phyloP scores from a whole-genome alignment of 2,329 filamentous ascomycete genomes.

The Beauveria bassiana region DNA sequence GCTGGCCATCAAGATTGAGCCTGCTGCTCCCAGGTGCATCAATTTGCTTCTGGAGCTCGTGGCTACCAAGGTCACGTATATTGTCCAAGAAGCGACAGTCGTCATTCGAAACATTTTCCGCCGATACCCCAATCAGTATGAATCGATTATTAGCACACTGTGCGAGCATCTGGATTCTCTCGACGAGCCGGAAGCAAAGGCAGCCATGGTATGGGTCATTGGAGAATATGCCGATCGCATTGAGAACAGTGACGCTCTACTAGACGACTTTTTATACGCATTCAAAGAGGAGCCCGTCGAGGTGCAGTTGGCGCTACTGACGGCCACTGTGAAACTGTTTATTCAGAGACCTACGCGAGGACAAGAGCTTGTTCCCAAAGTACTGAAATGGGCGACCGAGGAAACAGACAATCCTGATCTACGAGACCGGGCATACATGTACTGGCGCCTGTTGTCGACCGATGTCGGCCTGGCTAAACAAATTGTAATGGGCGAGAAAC shows the following conservation, averaged over 20 bases:
- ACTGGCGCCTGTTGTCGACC: constrained; percentile 92
- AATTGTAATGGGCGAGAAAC: constrained; percentile 96
- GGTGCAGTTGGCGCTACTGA: constrained; percentile 88
- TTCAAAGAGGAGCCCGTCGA: constrained; percentile 94
- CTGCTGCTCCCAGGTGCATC: constrained; percentile 83
- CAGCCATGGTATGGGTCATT: constrained; percentile 99
- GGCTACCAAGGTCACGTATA: constrained; percentile 96
- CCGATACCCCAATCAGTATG: constrained; percentile 98
- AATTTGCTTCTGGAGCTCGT: constrained; percentile 88
- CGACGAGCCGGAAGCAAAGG: constrained; percentile 95
- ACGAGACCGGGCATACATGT: constrained; percentile 96
- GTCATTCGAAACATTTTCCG: constrained; percentile 99
- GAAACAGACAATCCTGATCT: constrained; percentile 99
- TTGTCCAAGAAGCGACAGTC: constrained; percentile 96
- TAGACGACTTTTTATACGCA: constrained; percentile 91
- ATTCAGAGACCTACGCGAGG: constrained; percentile 94
- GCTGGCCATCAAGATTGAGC: constrained; percentile 97
- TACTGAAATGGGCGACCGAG: constrained; percentile 97
- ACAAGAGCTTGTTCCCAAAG: constrained; percentile 85
- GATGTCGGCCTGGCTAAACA: constrained; percentile 80
- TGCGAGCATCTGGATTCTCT: constrained; percentile 95
- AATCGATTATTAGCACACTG: constrained; percentile 90
- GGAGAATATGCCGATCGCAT: constrained; percentile 96
- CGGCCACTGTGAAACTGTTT: constrained; percentile 94
- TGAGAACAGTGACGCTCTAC: constrained; percentile 86